Conservation (phyloP, 768 basidiomycete species). For the Mycena rosella region DNA sequence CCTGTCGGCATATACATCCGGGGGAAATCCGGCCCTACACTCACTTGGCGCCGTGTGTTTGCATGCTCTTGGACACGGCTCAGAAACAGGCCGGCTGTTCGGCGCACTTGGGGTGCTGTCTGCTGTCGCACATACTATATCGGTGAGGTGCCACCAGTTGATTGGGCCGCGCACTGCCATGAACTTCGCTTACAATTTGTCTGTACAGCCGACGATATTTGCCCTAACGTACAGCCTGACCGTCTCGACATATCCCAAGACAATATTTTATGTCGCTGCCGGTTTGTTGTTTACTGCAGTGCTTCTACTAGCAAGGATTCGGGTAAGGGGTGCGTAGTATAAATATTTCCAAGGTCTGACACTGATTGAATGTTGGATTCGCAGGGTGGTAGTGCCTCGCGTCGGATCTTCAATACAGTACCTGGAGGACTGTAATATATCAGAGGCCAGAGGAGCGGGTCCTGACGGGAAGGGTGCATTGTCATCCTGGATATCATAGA, state of each 20-base stretch:
- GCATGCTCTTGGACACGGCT: constrained; percentile 61
- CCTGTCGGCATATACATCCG: constrained; percentile 74
- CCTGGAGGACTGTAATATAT: not conserved
- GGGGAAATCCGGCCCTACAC: constrained; percentile 72
- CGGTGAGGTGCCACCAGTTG: constrained; percentile 49
- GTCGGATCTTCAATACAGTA: not conserved
- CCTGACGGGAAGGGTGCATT: no score
- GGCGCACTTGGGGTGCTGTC: constrained; percentile 79
- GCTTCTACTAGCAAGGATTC: constrained; percentile 49
- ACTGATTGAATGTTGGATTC: not conserved
- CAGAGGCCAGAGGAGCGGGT: no score
- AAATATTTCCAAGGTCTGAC: not conserved
- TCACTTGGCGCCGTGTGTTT: constrained; percentile 80
- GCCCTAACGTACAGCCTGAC: constrained; percentile 74
- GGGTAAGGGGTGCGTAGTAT: constrained; percentile 9
- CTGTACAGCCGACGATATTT: constrained; percentile 77
- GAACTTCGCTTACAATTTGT: constrained; percentile 2
- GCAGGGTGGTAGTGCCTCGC: not conserved
- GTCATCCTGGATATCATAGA: no score
- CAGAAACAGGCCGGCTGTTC: constrained; percentile 72
- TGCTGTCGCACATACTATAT: constrained; percentile 74
- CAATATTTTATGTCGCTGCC: constrained; percentile 74
- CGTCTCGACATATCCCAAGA: constrained; percentile 73
- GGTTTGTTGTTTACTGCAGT: constrained; percentile 66
- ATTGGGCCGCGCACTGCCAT: not conserved